phyloP scores from a whole-genome alignment of 805 yeast genomes.

The Kregervanrija pseudodelftensis region DNA sequence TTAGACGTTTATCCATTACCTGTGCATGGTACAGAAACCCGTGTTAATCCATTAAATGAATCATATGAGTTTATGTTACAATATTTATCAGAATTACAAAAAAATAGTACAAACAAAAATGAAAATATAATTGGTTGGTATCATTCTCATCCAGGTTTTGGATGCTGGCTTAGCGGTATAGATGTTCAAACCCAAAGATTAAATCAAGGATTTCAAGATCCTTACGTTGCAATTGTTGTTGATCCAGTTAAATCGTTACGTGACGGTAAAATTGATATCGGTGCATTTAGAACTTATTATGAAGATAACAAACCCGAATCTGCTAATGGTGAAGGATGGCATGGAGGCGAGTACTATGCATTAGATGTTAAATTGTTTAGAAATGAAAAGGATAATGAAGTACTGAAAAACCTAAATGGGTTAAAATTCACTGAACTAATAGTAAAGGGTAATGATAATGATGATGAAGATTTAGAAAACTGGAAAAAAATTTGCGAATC shows the following conservation, averaged over 20 bases:
- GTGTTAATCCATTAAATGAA: slow-evolving; percentile 91
- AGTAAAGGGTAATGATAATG: background rate
- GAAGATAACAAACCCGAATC: slow-evolving; percentile 13
- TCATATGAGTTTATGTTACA: slow-evolving; percentile 94
- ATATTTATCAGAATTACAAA: slow-evolving; percentile 52
- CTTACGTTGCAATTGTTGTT: slow-evolving; percentile 80
- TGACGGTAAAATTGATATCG: slow-evolving; percentile 69
- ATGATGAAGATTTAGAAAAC: background rate
- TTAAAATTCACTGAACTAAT: slow-evolving; percentile 4
- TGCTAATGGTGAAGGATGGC: slow-evolving; percentile 40
- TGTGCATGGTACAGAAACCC: slow-evolving; percentile 91
- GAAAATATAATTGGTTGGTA: slow-evolving; percentile 94
- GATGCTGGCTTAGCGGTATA: slow-evolving; percentile 91
- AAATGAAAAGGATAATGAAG: slow-evolving; percentile 40
- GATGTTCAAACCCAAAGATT: slow-evolving; percentile 85
- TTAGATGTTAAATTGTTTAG: slow-evolving; percentile 55
- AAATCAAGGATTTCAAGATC: slow-evolving; percentile 87
- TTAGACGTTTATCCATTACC: slow-evolving; percentile 83
- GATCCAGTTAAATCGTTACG: slow-evolving; percentile 68
- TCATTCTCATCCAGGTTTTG: slow-evolving; percentile 94
- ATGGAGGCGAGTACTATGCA: slow-evolving; percentile 62
- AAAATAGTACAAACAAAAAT: slow-evolving; percentile 33
- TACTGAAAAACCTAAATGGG: slow-evolving; percentile 27
- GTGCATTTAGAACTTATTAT: slow-evolving; percentile 73
- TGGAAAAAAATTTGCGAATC: too few relatives aligned